Evolutionary conservation across 345 rosid species (phyloP).

Genomic region (Lumnitzera littorea): DNA sequence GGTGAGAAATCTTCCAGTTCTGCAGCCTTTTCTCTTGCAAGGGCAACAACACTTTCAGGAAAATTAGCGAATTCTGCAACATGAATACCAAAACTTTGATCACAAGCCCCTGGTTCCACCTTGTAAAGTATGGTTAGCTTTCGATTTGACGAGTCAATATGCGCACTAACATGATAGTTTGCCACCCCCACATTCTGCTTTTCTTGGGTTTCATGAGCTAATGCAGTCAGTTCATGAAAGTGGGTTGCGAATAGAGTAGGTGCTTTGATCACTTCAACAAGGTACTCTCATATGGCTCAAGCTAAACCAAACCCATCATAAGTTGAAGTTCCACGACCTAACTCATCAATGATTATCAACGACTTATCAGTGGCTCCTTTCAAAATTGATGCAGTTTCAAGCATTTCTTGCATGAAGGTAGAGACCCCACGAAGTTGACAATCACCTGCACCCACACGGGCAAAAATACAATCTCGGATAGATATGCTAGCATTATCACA

Average conservation of each 20-base stretch:
- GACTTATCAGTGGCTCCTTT: constrained; percentile 92
- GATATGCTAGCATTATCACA: constrained; percentile 88
- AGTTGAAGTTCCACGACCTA: constrained; percentile 98
- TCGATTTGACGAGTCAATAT: constrained; percentile 73
- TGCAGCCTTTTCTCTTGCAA: constrained; percentile 90
- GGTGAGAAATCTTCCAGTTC: constrained; percentile 96
- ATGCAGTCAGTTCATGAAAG: constrained; percentile 94
- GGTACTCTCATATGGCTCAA: constrained; percentile 98
- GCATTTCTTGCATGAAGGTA: constrained; percentile 99
- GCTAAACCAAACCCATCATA: constrained; percentile 99
- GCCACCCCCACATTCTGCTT: constrained; percentile 67
- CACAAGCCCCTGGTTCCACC: constrained; percentile 97
- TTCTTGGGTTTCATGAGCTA: constrained; percentile 39
- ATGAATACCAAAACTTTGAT: constrained; percentile 98
- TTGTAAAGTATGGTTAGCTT: constrained; percentile 96
- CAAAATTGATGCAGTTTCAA: constrained; percentile 91
- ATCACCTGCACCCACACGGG: constrained; percentile 98
- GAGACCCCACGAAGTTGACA: constrained; percentile 97
- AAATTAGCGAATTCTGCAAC: constrained; percentile 98
- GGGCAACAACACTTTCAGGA: constrained; percentile 86
- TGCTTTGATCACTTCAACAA: constrained; percentile 79
- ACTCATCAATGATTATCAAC: constrained; percentile 88
- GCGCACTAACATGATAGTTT: constrained; percentile 96
- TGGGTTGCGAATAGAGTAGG: constrained; percentile 95
- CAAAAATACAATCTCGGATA: constrained; percentile 91